Evolutionary conservation across 352 stramenopile species (phyloP).

Genomic region (Globisporangium middletonii): DNA sequence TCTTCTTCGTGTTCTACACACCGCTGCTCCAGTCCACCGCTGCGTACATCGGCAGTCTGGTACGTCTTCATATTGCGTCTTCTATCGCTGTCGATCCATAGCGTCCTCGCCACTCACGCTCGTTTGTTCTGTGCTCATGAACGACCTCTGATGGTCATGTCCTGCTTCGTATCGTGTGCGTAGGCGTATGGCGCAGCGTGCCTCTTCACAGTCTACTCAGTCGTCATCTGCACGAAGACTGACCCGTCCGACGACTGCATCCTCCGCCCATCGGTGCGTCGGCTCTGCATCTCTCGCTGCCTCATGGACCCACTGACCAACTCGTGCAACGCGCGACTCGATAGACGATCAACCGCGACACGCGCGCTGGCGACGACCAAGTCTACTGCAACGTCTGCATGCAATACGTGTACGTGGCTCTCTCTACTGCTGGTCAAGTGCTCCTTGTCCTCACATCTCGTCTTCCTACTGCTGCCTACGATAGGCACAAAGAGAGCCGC

Average conservation of each 20-base stretch:
- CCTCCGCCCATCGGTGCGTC: slow-evolving; percentile 45
- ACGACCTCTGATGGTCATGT: not conserved
- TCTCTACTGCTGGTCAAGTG: not conserved
- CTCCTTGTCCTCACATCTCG: not conserved
- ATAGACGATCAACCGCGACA: slow-evolving; percentile 12
- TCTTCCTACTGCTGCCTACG: not conserved
- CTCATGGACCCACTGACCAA: not conserved
- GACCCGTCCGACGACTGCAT: slow-evolving; percentile 79
- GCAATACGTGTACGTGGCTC: slow-evolving; percentile 72
- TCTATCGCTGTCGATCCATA: not conserved
- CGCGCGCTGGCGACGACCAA: slow-evolving; percentile 28
- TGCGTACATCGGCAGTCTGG: slow-evolving; percentile 42
- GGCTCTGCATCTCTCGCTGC: not conserved
- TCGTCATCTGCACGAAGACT: slow-evolving; percentile 56
- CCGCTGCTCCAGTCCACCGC: slow-evolving; percentile 46
- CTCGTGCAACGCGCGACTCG: not conserved
- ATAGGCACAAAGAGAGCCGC: slow-evolving; percentile 75
- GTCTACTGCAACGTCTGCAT: slow-evolving; percentile 88
- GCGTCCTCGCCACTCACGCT: too few species aligned
- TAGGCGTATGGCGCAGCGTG: slow-evolving; percentile 43
- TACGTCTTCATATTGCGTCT: slow-evolving; percentile 9
- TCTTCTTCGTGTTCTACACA: slow-evolving; percentile 83
- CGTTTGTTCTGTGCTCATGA: not conserved
- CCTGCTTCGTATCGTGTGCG: not conserved
- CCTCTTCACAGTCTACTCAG: slow-evolving; percentile 44